Conservation (phyloP, 139 green algal species). For the Parachlorella kessleri region DNA sequence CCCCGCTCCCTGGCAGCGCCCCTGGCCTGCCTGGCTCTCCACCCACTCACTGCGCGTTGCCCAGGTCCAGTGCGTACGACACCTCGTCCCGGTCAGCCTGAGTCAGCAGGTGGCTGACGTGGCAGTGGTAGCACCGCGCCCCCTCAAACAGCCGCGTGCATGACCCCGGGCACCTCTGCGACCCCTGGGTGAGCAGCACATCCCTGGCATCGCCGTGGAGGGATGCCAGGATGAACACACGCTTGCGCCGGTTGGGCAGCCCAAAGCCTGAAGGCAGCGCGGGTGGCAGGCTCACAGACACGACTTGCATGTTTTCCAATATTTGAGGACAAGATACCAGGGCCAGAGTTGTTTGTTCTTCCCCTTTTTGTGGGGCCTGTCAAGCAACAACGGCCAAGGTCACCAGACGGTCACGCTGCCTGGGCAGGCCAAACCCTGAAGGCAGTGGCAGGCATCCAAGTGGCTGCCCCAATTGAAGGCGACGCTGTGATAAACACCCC, state of each 20-base stretch:
- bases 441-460: too few relatives aligned
- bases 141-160: slow-evolving; percentile 51
- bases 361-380: too few relatives aligned
- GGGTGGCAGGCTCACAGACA: slow-evolving; percentile 2
- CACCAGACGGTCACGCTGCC: too few relatives aligned
- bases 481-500: too few relatives aligned
- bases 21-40: too few relatives aligned
- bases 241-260: slow-evolving; percentile 76
- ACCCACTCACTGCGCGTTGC: slow-evolving; percentile 69
- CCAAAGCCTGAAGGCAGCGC: slow-evolving; percentile 68
- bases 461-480: too few relatives aligned
- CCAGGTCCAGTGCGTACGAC: slow-evolving; percentile 81
- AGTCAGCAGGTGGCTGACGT: slow-evolving; percentile 32
- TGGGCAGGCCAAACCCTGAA: too few relatives aligned
- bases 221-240: slow-evolving; percentile 86
- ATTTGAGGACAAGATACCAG: too few relatives aligned
- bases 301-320: too few relatives aligned
- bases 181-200: slow-evolving; percentile 79
- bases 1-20: too few relatives aligned
- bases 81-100: slow-evolving; percentile 30
- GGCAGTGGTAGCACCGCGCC: slow-evolving; percentile 69
- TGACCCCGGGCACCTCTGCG: slow-evolving; percentile 56
- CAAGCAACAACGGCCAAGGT: too few relatives aligned
- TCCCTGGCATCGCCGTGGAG: slow-evolving; percentile 85
- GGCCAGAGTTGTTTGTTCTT: too few relatives aligned